Evolutionary conservation across 768 basidiomycete species (phyloP), one percentile per base, ranked within the genome.

Genomic region (Strobilomyces confusus): DNA sequence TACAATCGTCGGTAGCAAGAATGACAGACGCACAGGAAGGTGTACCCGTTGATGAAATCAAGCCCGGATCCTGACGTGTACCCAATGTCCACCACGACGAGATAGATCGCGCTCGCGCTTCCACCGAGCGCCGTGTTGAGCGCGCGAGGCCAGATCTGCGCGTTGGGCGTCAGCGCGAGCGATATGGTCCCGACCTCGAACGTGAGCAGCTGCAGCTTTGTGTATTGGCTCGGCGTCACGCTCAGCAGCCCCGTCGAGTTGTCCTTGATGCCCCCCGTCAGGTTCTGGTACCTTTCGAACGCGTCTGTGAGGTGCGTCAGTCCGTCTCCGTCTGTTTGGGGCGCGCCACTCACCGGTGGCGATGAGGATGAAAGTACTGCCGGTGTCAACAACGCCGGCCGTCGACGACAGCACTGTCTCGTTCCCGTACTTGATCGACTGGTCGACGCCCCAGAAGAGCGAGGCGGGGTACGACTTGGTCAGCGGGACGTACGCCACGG

Each of bases 381-480:
- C 70, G n/a, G n/a, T 68, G 52, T 71, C 69, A 20, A 72, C 57
- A 38, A 73, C 68, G 20, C 71, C 71, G 25, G 71, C 62, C 13
- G 63, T 63, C 14, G n/a, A 40, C 8, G 57, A 32, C 42, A 69
- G 34, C 20, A 72, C 55, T 5, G 54, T 58, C 5, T 56, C 52
- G 1, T 41, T 22, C 9, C 67, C 68, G n/a, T 69, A 73, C 9
- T 56, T 41, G 37, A 72, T 58, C 17, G 63, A 63, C 43, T 71
- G 62, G 14, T 73, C 51, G 44, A 72, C 61, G 1, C 69, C 72
- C 72, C 68, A 72, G 47, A 38, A 73, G 14, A 26, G 1, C 13
- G 55, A 58, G 0, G 72, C 49, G 29, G 69, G 63, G 0, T 11
- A 12, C 4, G 59, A 63, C 8, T 29, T 55, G 22, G 71, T 67